Conservation (phyloP, 805 yeast genomes). For the Pichia nanzhaoensis region DNA sequence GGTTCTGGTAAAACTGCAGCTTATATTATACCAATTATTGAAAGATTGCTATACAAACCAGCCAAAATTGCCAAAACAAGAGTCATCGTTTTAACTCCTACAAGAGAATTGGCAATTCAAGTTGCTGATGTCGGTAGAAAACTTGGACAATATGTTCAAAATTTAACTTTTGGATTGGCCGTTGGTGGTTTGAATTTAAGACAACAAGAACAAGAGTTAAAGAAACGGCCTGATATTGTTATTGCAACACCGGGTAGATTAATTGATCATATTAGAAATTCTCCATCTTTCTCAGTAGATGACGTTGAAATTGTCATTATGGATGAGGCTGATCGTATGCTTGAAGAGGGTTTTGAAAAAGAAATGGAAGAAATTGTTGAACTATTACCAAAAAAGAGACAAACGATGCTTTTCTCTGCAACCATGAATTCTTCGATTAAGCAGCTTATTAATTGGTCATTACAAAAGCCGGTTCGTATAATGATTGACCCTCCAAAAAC, state of each 20-base stretch:
- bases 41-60: conserved; percentile 85
- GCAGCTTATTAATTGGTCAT: conserved; percentile 77
- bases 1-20: conserved; percentile 99
- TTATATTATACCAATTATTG: conserved; percentile 91
- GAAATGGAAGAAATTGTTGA: conserved; percentile 88
- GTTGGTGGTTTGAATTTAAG: conserved; percentile 96
- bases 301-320: conserved; percentile 85
- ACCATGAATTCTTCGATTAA: conserved; percentile 95
- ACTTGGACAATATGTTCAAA: conserved; percentile 68
- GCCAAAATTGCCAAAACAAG: conserved; percentile 80
- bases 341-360: conserved; percentile 97
- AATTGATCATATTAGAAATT: conserved; percentile 93
- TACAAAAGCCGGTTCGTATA: conserved; percentile 85
- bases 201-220: conserved; percentile 92
- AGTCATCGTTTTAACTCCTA: conserved; percentile 87
- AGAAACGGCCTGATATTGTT: conserved; percentile 89
- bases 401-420: conserved; percentile 91
- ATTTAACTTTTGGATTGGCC: conserved; percentile 84
- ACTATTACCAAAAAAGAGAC: conserved; percentile 84
- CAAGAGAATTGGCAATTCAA: conserved; percentile 97
- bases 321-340: conserved; percentile 99
- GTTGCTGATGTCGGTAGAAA: conserved; percentile 90
- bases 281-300: conserved; percentile 87
- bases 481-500: conserved; percentile 97
- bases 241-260: conserved; percentile 99